Evolutionary conservation across 2,329 filamentous ascomycete genomes (phyloP), one percentile per base, ranked within the genome.

Genomic region (Alternaria postmessia): DNA sequence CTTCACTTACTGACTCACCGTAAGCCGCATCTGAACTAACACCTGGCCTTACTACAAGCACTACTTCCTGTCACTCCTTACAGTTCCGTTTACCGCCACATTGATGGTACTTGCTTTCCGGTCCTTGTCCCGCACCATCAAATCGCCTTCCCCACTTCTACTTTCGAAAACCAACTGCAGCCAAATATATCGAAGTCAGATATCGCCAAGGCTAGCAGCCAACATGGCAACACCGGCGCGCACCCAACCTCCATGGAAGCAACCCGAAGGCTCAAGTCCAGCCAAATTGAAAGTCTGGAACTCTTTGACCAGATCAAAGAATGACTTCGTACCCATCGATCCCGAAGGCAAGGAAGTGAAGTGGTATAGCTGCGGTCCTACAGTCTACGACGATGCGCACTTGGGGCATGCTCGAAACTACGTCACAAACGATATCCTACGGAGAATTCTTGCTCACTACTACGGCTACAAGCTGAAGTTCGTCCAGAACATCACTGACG

Each of bases 301-400:
- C 80, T 93, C 91, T 6, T 82, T 96, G 72, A 91, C 92, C 11
- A 86, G 91, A 62, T 84, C 84, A 11, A 92, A 94, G 73, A 89
- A 89, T 44, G 86, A 88, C 5, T 95, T 96, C 73, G 81, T 89
- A 43, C 91, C 92, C 14, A 85, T 91, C 48, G 88, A 94, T 73
- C 82, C 85, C 8, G 86, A 88, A 26, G 86, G 85, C 34, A 86
- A 83, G 70, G 89, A 90, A 74, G 87, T 96, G 28, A 88, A 88
- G 5, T 96, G 93, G 92, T 96, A 96, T 79, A 91, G 90, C 68
- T 97, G 93, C 81, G 93, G 93, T 18, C 93, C 93, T 59, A 97
- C 93, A 1, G 90, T 91, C 42, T 94, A 94, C 76, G 91, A 94
- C 76, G 90, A 93, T 80, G 87, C 89, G 63, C 92, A 94, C 82